These are phyloP conservation scores for Malus orientalis DNA, from an alignment of 306 rosid species.

Conservation along the genomic window DNA sequence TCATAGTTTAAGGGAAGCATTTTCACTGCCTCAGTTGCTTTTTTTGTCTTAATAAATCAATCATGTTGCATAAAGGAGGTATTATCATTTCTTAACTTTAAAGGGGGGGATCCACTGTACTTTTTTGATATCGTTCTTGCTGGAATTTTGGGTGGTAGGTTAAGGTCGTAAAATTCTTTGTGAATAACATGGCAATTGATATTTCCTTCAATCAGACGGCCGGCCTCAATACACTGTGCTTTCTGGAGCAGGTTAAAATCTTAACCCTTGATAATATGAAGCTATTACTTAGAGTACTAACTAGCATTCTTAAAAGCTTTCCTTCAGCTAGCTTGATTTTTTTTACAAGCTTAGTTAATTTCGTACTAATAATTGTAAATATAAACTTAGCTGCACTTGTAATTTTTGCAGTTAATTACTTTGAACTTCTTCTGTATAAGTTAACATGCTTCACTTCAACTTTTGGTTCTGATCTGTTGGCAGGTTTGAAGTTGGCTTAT, in stretches of 20 bases:
- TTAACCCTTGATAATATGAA: background rate
- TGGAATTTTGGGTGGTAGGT: slow-evolving; percentile 45
- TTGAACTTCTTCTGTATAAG: background rate
- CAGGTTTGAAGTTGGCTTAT: background rate
- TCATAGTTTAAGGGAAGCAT: background rate
- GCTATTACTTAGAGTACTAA: background rate
- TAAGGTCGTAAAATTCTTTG: slow-evolving; percentile 49
- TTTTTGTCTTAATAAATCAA: background rate
- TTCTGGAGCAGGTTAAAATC: slow-evolving; percentile 58
- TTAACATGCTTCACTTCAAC: background rate
- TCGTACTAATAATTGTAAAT: background rate
- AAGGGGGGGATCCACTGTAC: slow-evolving; percentile 2
- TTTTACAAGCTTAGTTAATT: background rate
- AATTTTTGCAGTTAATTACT: background rate
- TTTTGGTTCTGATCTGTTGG: background rate
- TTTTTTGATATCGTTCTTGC: background rate
- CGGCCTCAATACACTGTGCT: slow-evolving; percentile 49
- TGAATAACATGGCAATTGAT: slow-evolving; percentile 48
- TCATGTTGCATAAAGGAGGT: background rate
- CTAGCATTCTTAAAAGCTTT: background rate
- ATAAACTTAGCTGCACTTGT: background rate
- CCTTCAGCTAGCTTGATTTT: background rate
- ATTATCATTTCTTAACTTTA: background rate
- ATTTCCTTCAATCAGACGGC: slow-evolving; percentile 66
- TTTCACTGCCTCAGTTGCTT: background rate